These are phyloP conservation scores for Fusarium graminum DNA, from an alignment of 2,329 filamentous ascomycete genomes.

Conservation along the genomic window DNA sequence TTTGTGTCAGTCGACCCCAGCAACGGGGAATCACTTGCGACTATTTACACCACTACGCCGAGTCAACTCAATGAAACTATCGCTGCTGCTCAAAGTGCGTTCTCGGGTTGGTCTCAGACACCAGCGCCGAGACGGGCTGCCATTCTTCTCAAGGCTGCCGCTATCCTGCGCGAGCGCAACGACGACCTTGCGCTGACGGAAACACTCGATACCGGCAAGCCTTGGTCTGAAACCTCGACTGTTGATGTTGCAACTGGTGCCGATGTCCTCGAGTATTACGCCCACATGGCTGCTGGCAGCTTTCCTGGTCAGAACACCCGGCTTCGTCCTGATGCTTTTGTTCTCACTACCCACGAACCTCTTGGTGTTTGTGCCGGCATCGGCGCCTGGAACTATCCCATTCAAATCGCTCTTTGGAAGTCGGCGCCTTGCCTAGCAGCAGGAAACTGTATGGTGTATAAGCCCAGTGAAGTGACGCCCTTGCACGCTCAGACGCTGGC, in stretches of 20 bases:
- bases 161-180: constrained; percentile 79
- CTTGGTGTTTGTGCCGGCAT: constrained; percentile 89
- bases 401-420: constrained; percentile 93
- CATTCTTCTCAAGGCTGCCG: constrained; percentile 81
- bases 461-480: constrained; percentile 88
- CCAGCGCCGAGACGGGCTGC: constrained; percentile 80
- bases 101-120: constrained; percentile 81
- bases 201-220: constrained; percentile 88
- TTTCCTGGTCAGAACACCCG: constrained; percentile 84
- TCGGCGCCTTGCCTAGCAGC: constrained; percentile 87
- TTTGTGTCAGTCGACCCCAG: constrained; percentile 83
- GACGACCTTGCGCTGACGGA: constrained; percentile 83
- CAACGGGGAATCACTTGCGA: constrained; percentile 75
- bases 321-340: constrained; percentile 80
- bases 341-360: constrained; percentile 85
- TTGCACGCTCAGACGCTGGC: constrained; percentile 84
- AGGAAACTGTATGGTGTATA: constrained; percentile 92
- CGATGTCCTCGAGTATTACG: constrained; percentile 89
- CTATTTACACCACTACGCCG: constrained; percentile 77
- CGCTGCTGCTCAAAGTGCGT: constrained; percentile 76
- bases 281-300: constrained; percentile 81
- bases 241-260: constrained; percentile 87
- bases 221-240: constrained; percentile 84
- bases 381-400: constrained; percentile 92
- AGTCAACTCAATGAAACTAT: constrained; percentile 79